Conservation (phyloP, 2,329 filamentous ascomycete species). For the Passalora sequoiae region DNA sequence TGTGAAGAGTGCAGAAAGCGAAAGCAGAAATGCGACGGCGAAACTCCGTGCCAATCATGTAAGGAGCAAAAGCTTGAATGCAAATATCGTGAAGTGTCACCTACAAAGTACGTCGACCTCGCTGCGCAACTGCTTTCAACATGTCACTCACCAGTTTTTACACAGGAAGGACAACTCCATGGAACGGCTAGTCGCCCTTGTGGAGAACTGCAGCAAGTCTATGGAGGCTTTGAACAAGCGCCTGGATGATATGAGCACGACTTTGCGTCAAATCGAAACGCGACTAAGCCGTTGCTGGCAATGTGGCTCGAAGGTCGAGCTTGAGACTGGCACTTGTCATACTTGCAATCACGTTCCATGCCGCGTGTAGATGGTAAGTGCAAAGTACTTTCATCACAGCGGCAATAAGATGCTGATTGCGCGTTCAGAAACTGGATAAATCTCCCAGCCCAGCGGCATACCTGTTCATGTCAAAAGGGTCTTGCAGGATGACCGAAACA, state of each 20-base stretch:
- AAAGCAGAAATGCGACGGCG: conserved; percentile 24
- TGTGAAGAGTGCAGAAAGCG: conserved; percentile 25
- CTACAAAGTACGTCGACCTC: conserved; percentile 19
- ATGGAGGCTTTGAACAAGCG: conserved; percentile 21
- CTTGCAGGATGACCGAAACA: background rate
- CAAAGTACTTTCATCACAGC: background rate
- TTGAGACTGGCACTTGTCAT: conserved; percentile 17
- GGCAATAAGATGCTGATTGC: background rate
- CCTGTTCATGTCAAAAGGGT: conserved; percentile 3
- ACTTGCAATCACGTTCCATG: conserved; percentile 12
- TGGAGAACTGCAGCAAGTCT: conserved; percentile 18
- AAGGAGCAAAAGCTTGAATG: conserved; percentile 24
- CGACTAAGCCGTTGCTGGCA: conserved; percentile 19
- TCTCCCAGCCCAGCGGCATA: background rate
- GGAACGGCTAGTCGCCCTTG: conserved; percentile 18
- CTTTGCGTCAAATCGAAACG: conserved; percentile 15
- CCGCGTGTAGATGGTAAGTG: conserved; percentile 10
- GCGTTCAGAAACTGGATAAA: background rate
- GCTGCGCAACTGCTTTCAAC: too few relatives aligned
- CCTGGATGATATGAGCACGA: conserved; percentile 19
- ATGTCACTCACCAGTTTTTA: conserved; percentile 4
- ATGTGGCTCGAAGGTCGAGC: conserved; percentile 16
- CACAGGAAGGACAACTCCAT: conserved; percentile 24
- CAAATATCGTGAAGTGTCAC: conserved; percentile 23
- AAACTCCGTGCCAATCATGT: conserved; percentile 21